phyloP scores from a whole-genome alignment of 495 filamentous ascomycete species.

The Aspergillus ostianus region DNA sequence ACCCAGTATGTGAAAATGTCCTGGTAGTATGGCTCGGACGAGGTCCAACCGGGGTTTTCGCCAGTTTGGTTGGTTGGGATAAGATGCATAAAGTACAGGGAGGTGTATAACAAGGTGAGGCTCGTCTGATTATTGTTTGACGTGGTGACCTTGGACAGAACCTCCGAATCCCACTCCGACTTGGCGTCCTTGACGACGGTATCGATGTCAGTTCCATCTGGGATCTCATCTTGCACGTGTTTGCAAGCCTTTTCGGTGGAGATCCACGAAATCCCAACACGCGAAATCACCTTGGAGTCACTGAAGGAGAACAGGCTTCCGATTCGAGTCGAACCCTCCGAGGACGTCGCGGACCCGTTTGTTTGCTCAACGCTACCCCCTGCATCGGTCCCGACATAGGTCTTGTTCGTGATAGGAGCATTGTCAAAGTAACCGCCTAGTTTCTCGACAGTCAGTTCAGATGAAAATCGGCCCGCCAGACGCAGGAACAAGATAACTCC shows the following conservation, averaged over 20 bases:
- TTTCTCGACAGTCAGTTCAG: neutral
- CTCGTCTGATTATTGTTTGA: constrained; percentile 53
- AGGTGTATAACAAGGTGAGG: constrained; percentile 61
- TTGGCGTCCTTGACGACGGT: constrained; percentile 48
- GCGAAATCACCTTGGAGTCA: constrained; percentile 49
- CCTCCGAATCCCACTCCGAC: constrained; percentile 57
- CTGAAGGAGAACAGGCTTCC: constrained; percentile 37
- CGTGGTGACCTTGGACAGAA: constrained; percentile 62
- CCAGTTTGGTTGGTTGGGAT: constrained; percentile 71
- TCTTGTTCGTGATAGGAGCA: constrained; percentile 33
- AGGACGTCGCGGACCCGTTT: constrained; percentile 27
- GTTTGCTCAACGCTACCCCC: constrained; percentile 28
- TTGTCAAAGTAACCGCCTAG: constrained; percentile 57
- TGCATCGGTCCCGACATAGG: constrained; percentile 30
- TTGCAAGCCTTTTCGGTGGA: constrained; percentile 61
- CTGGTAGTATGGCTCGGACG: constrained; percentile 59
- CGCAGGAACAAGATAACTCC: neutral
- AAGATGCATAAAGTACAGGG: constrained; percentile 67
- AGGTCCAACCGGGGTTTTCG: constrained; percentile 67
- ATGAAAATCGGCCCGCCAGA: constrained; percentile 7
- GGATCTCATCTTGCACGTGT: constrained; percentile 60
- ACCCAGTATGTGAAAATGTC: constrained; percentile 53
- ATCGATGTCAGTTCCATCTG: constrained; percentile 42
- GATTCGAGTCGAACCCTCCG: constrained; percentile 28
- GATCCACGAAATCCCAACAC: constrained; percentile 71